These are phyloP conservation scores for Pelargonium cotyledonis DNA, from an alignment of 441 rosid genomes.

Conservation along the genomic window DNA sequence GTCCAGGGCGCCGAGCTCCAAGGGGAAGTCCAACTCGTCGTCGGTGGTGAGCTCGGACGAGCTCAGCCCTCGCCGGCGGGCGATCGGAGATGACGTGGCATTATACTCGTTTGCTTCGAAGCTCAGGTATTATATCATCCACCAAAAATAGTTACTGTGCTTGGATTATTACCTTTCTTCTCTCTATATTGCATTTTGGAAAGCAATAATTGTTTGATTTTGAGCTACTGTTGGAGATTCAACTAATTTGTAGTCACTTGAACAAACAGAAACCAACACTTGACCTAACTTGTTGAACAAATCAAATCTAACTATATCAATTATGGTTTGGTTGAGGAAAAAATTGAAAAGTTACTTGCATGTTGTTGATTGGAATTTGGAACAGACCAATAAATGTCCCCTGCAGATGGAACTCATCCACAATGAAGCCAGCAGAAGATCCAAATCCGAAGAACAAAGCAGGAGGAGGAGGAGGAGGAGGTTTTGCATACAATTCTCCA, in stretches of 20 bases:
- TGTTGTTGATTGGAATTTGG: background rate
- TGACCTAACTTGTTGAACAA: too few species aligned
- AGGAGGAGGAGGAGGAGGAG: slow-evolving; percentile 28
- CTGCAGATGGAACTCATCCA: slow-evolving; percentile 54
- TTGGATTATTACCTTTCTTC: background rate
- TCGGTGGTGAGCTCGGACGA: slow-evolving; percentile 74
- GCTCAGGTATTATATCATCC: slow-evolving; percentile 51
- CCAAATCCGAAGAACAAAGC: slow-evolving; percentile 22
- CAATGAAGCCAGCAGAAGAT: slow-evolving; percentile 29
- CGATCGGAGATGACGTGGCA: slow-evolving; percentile 49
- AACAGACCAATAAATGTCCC: slow-evolving; percentile 75
- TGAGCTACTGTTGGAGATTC: too few species aligned
- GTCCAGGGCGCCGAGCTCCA: slow-evolving; percentile 53
- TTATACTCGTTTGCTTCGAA: slow-evolving; percentile 68
- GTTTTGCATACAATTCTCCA: slow-evolving; percentile 28
- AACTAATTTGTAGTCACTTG: too few species aligned
- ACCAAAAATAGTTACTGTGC: background rate
- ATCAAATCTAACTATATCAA: too few species aligned
- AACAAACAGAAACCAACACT: too few species aligned
- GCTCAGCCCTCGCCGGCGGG: slow-evolving; percentile 60
- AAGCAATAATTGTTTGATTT: too few species aligned
- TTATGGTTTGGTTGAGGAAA: too few species aligned
- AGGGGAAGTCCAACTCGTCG: slow-evolving; percentile 56
- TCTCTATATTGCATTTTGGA: too few species aligned
- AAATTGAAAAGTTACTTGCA: too few species aligned